Percentiles rank a stretch among this genome's conserved stretches.
phyloP scores from a whole-genome alignment of 148 eudicot genomes.

The Spergularia bocconei region DNA sequence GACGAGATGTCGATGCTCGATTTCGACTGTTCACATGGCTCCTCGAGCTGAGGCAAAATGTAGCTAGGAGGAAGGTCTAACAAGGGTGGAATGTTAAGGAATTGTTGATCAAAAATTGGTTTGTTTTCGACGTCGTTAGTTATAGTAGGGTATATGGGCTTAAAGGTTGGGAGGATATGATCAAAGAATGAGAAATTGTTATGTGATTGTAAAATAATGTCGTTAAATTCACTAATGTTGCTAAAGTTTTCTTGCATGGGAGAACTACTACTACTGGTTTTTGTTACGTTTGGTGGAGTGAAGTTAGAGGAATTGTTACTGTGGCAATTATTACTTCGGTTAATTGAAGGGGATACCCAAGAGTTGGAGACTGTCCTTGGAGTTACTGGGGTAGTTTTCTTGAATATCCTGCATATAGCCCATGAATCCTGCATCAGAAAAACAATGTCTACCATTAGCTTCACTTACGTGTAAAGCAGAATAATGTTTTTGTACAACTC shows the following conservation, averaged over 20 bases:
- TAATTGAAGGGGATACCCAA: slow-evolving; percentile 56
- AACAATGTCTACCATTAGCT: not conserved
- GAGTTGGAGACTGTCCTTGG: slow-evolving; percentile 70
- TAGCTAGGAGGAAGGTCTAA: slow-evolving; percentile 31
- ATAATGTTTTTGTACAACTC: no score
- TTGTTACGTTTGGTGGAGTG: slow-evolving; percentile 13
- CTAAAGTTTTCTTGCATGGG: slow-evolving; percentile 21
- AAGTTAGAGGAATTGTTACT: slow-evolving; percentile 15
- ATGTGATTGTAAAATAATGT: slow-evolving; percentile 27
- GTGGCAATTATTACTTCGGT: no score
- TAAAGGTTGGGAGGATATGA: slow-evolving; percentile 29
- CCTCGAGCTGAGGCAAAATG: slow-evolving; percentile 33
- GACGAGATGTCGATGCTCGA: slow-evolving; percentile 38
- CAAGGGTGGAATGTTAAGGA: slow-evolving; percentile 15
- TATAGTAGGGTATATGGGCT: slow-evolving; percentile 25
- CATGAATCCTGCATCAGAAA: slow-evolving; percentile 66
- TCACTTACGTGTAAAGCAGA: not conserved
- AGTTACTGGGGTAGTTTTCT: slow-evolving; percentile 61
- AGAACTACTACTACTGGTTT: slow-evolving; percentile 9
- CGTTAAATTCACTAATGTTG: slow-evolving; percentile 16
- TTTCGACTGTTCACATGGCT: slow-evolving; percentile 20
- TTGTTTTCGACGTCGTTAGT: not conserved
- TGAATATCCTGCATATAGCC: slow-evolving; percentile 94
- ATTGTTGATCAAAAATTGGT: slow-evolving; percentile 13
- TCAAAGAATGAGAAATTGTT: slow-evolving; percentile 26